Evolutionary conservation across 768 basidiomycete genomes (phyloP).

Genomic region (Roridomyces roridus): DNA sequence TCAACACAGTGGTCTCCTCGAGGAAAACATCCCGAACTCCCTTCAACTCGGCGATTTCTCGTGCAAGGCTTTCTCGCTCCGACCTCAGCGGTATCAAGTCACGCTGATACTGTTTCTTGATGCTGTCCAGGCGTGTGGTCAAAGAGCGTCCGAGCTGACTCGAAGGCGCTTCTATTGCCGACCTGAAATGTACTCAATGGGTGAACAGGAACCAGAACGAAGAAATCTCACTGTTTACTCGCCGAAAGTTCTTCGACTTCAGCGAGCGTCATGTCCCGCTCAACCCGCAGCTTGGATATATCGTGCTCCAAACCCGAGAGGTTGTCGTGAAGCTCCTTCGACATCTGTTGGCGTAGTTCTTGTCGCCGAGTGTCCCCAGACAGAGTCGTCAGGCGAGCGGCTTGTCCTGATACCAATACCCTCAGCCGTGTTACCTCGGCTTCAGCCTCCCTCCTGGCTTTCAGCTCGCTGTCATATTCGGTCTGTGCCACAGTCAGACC

Average conservation of each 20-base stretch:
- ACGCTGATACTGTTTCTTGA: conserved; percentile 87
- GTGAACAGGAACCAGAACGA: conserved; percentile 7
- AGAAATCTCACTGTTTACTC: conserved; percentile 68
- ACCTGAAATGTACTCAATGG: conserved; percentile 32
- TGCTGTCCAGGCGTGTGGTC: conserved; percentile 82
- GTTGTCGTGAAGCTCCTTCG: conserved; percentile 78
- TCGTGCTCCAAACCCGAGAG: conserved; percentile 84
- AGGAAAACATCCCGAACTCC: conserved; percentile 85
- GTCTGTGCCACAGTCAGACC: conserved; percentile 92
- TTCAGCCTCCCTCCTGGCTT: conserved; percentile 88
- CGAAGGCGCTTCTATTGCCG: conserved; percentile 42
- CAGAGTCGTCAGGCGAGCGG: conserved; percentile 83
- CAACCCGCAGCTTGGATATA: conserved; percentile 84
- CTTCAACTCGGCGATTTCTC: conserved; percentile 88
- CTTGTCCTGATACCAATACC: conserved; percentile 89
- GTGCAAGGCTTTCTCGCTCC: conserved; percentile 76
- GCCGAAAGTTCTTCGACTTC: conserved; percentile 91
- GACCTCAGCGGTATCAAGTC: conserved; percentile 86
- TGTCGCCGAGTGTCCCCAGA: conserved; percentile 79
- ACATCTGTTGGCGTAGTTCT: conserved; percentile 80
- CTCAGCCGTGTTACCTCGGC: conserved; percentile 88
- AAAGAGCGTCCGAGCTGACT: conserved; percentile 70
- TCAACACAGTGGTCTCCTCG: conserved; percentile 91
- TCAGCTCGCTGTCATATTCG: conserved; percentile 92
- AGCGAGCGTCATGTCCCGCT: conserved; percentile 90